phyloP scores from a whole-genome alignment of 768 basidiomycete species.

The Antrodiella citrinella region DNA sequence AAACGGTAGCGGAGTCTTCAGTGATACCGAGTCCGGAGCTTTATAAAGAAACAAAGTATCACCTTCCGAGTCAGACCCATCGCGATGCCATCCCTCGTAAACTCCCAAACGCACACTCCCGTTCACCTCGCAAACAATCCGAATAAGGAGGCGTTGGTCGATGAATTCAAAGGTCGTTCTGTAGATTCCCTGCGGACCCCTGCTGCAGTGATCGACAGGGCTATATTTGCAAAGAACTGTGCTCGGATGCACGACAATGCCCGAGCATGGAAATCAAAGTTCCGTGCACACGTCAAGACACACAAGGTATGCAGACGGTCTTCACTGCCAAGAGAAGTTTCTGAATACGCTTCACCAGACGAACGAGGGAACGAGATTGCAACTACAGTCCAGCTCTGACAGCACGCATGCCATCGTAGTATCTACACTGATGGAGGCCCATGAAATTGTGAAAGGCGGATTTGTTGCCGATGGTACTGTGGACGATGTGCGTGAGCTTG shows the following conservation, averaged over 20 bases:
- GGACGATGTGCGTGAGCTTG: constrained; percentile 55
- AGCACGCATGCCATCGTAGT: constrained; percentile 60
- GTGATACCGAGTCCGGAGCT: no score
- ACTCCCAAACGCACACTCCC: constrained; percentile 44
- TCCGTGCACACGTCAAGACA: constrained; percentile 81
- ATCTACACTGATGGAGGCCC: constrained; percentile 80
- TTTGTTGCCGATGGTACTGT: constrained; percentile 65
- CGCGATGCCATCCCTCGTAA: no score
- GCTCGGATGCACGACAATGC: constrained; percentile 62
- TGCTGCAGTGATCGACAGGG: constrained; percentile 69
- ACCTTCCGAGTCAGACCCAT: no score
- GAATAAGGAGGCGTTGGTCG: constrained; percentile 39
- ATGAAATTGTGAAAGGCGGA: constrained; percentile 60
- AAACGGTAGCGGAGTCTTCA: no score
- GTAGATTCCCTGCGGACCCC: constrained; percentile 62
- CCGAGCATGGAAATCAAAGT: constrained; percentile 56
- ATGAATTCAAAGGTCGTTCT: constrained; percentile 50
- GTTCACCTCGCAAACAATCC: constrained; percentile 31
- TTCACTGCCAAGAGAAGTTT: not conserved
- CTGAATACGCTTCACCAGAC: not conserved
- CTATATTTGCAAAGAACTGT: constrained; percentile 67
- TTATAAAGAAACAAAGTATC: no score
- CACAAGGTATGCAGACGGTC: constrained; percentile 47
- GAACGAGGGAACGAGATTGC: constrained; percentile 66
- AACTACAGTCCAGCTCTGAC: constrained; percentile 48